Conservation (phyloP, 176 grass and related monocot genomes). For the Otatea glauca region DNA sequence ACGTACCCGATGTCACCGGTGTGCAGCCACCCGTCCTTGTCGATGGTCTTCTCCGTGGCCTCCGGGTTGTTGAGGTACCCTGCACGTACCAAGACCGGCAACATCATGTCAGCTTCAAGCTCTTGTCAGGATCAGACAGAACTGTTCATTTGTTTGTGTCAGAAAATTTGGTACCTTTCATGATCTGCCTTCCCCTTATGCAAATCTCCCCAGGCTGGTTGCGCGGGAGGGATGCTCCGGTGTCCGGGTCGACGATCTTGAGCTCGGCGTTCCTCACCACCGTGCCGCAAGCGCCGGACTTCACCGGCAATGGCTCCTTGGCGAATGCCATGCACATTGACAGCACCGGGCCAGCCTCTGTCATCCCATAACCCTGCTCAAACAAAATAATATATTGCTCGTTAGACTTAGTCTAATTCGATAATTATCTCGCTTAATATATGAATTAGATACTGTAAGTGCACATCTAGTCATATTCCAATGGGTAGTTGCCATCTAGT, state of each 20-base stretch:
- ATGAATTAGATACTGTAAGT: not conserved
- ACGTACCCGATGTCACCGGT: constrained; percentile 90
- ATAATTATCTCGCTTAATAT: not conserved
- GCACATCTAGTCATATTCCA: not conserved
- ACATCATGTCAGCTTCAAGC: not conserved
- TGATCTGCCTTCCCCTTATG: constrained; percentile 83
- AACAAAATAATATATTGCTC: not conserved
- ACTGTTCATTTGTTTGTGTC: not conserved
- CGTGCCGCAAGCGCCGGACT: constrained; percentile 83
- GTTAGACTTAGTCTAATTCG: not conserved
- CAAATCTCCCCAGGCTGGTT: constrained; percentile 86
- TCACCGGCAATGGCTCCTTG: constrained; percentile 68
- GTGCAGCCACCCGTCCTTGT: constrained; percentile 84
- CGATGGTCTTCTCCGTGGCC: constrained; percentile 74
- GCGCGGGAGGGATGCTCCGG: constrained; percentile 43
- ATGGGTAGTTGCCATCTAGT: not conserved
- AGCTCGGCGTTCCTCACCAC: constrained; percentile 89
- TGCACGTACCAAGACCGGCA: constrained; percentile 28
- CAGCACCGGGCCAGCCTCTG: constrained; percentile 80
- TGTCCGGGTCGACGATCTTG: constrained; percentile 78
- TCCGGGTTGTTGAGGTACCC: constrained; percentile 85
- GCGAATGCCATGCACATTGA: constrained; percentile 96
- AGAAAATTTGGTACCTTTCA: constrained; percentile 64
- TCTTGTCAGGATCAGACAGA: not conserved
- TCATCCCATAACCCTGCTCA: constrained; percentile 82